Percentiles rank a stretch among this genome's conserved stretches.
phyloP scores from a whole-genome alignment of 1,284 basidiomycete species.

The Phellinidium pouzarii region DNA sequence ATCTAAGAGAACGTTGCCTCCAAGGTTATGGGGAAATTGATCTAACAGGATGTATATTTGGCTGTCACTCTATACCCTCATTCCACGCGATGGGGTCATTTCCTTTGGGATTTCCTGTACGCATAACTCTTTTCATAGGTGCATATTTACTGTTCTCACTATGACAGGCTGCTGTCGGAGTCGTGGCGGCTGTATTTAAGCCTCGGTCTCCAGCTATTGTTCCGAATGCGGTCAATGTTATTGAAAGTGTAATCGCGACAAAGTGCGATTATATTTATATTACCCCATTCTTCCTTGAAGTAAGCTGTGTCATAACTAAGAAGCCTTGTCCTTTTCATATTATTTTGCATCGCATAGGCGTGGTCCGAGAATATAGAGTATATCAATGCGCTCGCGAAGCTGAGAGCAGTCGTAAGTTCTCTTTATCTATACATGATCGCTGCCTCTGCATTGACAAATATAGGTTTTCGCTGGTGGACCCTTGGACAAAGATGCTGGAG shows the following conservation, averaged over 20 bases:
- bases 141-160: not conserved
- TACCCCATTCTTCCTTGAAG: slow-evolving; percentile 28
- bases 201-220: slow-evolving; percentile 22
- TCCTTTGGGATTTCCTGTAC: slow-evolving; percentile 19
- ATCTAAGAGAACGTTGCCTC: not conserved
- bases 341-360: not conserved
- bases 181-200: slow-evolving; percentile 24
- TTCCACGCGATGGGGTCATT: slow-evolving; percentile 24
- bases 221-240: slow-evolving; percentile 25
- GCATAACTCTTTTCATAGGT: not conserved
- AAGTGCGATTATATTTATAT: slow-evolving; percentile 23
- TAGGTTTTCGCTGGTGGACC: slow-evolving; percentile 28
- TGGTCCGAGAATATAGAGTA: slow-evolving; percentile 1
- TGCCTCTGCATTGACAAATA: too few species aligned
- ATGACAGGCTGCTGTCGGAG: slow-evolving; percentile 26
- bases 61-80: slow-evolving; percentile 20
- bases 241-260: slow-evolving; percentile 21
- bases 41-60: slow-evolving; percentile 19
- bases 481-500: slow-evolving; percentile 25
- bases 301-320: too few species aligned
- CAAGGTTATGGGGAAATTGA: slow-evolving; percentile 24
- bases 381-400: slow-evolving; percentile 1
- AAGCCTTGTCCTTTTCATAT: not conserved
- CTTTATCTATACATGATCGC: not conserved
- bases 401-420: slow-evolving; percentile 13